phyloP scores from a whole-genome alignment of 352 stramenopile species.

The Pythium phragmiticola region DNA sequence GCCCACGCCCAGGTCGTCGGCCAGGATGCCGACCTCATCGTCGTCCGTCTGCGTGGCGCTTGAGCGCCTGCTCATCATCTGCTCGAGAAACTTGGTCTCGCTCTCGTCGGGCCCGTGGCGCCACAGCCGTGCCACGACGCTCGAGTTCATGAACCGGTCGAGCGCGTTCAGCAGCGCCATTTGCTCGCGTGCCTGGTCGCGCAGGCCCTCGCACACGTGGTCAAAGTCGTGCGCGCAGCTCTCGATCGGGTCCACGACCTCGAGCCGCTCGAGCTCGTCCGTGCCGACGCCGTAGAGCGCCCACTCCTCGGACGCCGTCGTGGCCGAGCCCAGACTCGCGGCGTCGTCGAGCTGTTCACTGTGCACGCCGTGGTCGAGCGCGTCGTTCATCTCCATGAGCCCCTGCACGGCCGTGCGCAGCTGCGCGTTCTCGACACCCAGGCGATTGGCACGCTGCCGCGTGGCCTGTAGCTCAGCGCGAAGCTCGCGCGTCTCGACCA shows the following conservation, averaged over 20 bases:
- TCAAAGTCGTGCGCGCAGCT: conserved; percentile 58
- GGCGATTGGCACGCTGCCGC: conserved; percentile 43
- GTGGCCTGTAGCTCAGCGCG: conserved; percentile 57
- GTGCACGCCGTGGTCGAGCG: conserved; percentile 7
- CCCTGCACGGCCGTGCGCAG: conserved; percentile 41
- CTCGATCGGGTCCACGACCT: conserved; percentile 50
- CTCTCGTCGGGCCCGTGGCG: conserved; percentile 55
- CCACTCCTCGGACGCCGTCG: conserved; percentile 42
- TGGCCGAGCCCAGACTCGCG: conserved; percentile 8
- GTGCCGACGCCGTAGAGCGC: conserved; percentile 43
- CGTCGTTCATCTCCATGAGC: conserved; percentile 33
- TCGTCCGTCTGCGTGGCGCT: conserved; percentile 43
- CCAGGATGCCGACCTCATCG: conserved; percentile 16
- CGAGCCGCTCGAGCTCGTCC: conserved; percentile 39
- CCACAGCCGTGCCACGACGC: conserved; percentile 62
- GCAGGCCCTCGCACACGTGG: conserved; percentile 48
- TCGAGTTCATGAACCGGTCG: conserved; percentile 72
- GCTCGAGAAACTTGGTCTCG: conserved; percentile 48
- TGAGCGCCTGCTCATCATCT: conserved; percentile 47
- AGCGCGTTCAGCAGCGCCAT: conserved; percentile 48
- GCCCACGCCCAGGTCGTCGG: conserved; percentile 12
- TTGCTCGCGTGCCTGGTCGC: conserved; percentile 39
- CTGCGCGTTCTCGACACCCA: conserved; percentile 53
- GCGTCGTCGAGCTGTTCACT: conserved; percentile 26
- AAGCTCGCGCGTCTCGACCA: conserved; percentile 37